Evolutionary conservation across 805 yeast genomes (phyloP).

Genomic region (Scheffersomyces coipomensis): DNA sequence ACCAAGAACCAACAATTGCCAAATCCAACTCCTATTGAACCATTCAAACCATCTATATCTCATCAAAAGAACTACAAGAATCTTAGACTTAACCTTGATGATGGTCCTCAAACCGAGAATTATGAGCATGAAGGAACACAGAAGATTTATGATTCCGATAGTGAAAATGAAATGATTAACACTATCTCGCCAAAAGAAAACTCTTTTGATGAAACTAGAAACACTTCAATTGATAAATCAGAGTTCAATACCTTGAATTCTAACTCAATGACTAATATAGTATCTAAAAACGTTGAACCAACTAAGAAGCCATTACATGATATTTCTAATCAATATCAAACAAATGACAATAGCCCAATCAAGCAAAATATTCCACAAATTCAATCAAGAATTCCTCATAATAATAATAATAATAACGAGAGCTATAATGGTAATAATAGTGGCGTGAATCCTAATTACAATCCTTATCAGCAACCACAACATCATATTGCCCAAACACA

Average conservation of each 20-base stretch:
- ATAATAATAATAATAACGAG: no score
- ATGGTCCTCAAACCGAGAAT: constrained; percentile 2
- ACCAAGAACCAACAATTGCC: not conserved
- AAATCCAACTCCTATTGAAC: not conserved
- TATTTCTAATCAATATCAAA: not conserved
- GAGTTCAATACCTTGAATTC: not conserved
- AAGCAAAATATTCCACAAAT: no score
- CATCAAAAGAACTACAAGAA: constrained; percentile 20
- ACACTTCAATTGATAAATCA: not conserved
- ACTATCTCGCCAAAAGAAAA: not conserved
- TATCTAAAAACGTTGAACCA: not conserved
- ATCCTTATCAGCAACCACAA: not conserved
- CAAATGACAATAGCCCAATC: no score
- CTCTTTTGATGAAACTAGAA: not conserved
- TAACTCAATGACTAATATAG: no score
- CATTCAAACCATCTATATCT: constrained; percentile 16
- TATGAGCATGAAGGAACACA: not conserved
- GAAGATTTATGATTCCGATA: not conserved
- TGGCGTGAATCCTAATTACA: not conserved
- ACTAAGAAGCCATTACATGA: not conserved
- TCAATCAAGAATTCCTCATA: no score
- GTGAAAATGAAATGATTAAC: not conserved
- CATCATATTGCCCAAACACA: not conserved
- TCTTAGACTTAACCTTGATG: constrained; percentile 15
- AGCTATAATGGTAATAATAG: not conserved